Evolutionary conservation across 176 grass and related monocot genomes (phyloP), one percentile per base, ranked within the genome.

Genomic region (Poa pratensis): DNA sequence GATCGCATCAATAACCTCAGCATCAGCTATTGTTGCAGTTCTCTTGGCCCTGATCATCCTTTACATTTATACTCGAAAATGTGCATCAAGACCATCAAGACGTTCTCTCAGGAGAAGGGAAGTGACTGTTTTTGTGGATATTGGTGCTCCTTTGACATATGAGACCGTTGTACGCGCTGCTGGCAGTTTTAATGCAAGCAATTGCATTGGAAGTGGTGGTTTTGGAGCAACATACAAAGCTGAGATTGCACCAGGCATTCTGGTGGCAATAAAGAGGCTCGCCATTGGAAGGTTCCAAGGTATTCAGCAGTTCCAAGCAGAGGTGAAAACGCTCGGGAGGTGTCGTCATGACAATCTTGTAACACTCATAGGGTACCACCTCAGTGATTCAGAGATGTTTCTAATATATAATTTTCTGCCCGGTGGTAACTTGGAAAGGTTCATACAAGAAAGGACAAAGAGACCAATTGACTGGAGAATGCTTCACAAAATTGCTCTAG

Each of bases 401-500:
- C 77, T 97, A 51, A 97, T 97, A 87, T 97, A 97, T 77, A 97
- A 97, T 79, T 97, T 94, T 88, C 84, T 97, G 17, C 87, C 95
- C 2, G 95, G 92, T 42, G 95, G 95, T 85, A 97, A 97, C 84
- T 86, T 97, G 76, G 95, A 97, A 85, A 94, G 90, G 63, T 97
- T 97, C 82, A 91, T 97, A 84, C 92, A 93, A 66, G 90, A 97
- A 87, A 92, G 92, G 82, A 86, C 46, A 2, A 94, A 92, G 84
- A 91, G 92, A 66, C 87, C 92, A 39, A 85, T 97, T 43, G 86
- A 93, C 78, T 97, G 95, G 95, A 89, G 89, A 86, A 94, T 91
- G 95, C 92, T 97, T 88, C 95, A 97, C 87, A 97, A 97, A 86
- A 97, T 97, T 83, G 92, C 92, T 82, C 87, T 94, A 86, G 95